Percentiles rank a stretch among this genome's conserved stretches.
Evolutionary conservation across 139 green algal species (phyloP).

Genomic region (Gonium pectorale): DNA sequence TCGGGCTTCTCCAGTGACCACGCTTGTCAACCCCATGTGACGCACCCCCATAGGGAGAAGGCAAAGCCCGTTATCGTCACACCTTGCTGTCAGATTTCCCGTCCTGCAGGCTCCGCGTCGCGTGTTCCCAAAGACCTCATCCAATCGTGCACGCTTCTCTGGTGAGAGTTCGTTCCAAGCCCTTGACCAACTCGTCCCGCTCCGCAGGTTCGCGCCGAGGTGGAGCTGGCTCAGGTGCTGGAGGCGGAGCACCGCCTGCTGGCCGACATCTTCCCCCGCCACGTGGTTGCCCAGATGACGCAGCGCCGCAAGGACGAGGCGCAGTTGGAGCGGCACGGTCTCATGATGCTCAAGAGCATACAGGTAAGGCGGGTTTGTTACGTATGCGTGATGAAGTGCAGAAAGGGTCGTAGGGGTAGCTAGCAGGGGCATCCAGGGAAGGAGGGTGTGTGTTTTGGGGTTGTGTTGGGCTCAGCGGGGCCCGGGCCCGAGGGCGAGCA

Average conservation of each 20-base stretch:
- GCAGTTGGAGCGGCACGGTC: neutral
- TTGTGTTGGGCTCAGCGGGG: neutral
- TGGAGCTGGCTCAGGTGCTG: conserved; percentile 8
- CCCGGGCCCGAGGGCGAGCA: neutral
- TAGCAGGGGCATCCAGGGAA: too few relatives aligned
- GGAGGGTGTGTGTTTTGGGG: neutral
- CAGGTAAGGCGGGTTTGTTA: neutral
- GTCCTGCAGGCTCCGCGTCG: neutral
- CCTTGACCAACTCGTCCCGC: neutral
- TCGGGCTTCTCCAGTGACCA: too few relatives aligned
- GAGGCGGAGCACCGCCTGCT: conserved; percentile 39
- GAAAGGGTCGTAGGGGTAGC: neutral
- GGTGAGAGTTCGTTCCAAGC: neutral
- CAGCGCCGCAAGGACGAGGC: neutral
- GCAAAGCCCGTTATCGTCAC: neutral
- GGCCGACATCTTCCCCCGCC: conserved; percentile 39
- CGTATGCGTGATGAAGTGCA: neutral
- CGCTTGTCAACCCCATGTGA: neutral
- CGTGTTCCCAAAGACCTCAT: neutral
- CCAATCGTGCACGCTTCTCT: neutral
- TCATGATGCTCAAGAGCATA: conserved; percentile 2
- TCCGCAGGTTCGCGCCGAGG: conserved; percentile 9
- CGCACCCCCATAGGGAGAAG: too few relatives aligned
- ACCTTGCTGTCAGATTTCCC: neutral
- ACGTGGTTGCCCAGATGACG: conserved; percentile 20